Evolutionary conservation across 2,329 filamentous ascomycete species (phyloP).

Genomic region (Penicillium crustosum): DNA sequence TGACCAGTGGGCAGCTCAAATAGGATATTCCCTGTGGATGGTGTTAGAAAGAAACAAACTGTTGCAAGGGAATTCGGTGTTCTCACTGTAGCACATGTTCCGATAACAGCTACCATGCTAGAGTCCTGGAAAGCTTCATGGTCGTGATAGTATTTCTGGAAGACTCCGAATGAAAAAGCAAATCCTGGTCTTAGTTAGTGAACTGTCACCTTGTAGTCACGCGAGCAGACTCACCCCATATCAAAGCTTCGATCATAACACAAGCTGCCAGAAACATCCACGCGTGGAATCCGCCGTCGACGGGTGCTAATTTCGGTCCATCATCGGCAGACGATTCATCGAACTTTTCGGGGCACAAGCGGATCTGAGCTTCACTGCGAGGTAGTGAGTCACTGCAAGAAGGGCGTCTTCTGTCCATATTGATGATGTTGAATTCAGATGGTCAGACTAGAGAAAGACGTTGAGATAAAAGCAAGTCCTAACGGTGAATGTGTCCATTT

Average conservation of each 20-base stretch:
- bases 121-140: constrained; percentile 28
- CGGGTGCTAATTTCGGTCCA: constrained; percentile 27
- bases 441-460: not conserved
- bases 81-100: constrained; percentile 33
- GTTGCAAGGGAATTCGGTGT: accelerated
- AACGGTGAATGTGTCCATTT: constrained; percentile 2
- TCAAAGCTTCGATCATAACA: constrained; percentile 54
- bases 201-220: not conserved
- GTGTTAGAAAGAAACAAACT: not conserved
- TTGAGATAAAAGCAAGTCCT: not conserved
- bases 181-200: constrained; percentile 18
- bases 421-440: not conserved
- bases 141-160: constrained; percentile 35
- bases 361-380: constrained; percentile 8
- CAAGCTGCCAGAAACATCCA: constrained; percentile 52
- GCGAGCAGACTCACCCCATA: constrained; percentile 50
- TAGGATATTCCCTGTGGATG: constrained; percentile 26
- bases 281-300: constrained; percentile 42
- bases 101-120: constrained; percentile 31
- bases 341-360: constrained; percentile 7
- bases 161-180: constrained; percentile 31
- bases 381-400: constrained; percentile 3
- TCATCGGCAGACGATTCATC: not conserved
- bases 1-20: constrained; percentile 24
- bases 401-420: constrained; percentile 5